Percentiles rank a stretch among this genome's conserved stretches.
phyloP scores from a whole-genome alignment of 768 basidiomycete genomes.

The Phaffia tasmanica region DNA sequence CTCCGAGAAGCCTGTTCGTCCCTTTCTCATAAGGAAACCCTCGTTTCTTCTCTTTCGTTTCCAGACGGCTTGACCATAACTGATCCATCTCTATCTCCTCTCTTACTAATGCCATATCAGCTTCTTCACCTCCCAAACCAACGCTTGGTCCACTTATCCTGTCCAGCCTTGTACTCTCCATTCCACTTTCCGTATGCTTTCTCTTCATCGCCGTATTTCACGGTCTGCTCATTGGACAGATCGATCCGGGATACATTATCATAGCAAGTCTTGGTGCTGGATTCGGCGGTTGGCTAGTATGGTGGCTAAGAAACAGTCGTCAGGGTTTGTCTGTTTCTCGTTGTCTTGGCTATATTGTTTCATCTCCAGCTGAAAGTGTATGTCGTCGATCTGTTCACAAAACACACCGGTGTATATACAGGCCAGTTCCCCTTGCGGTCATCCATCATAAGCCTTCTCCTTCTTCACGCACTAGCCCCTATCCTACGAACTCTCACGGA shows the following conservation, averaged over 20 bases:
- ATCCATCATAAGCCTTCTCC: conserved; percentile 73
- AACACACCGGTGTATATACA: conserved; percentile 32
- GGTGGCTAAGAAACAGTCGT: background rate
- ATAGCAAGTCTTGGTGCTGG: conserved; percentile 12
- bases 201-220: conserved; percentile 72
- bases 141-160: conserved; percentile 52
- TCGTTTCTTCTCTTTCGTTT: conserved; percentile 32
- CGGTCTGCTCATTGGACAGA: conserved; percentile 50
- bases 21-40: background rate
- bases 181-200: conserved; percentile 70
- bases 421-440: conserved; percentile 66
- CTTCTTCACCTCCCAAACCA: conserved; percentile 30
- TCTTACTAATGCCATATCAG: conserved; percentile 55
- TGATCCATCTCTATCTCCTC: background rate
- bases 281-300: background rate
- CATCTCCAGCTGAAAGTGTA: background rate
- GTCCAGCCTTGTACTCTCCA: conserved; percentile 63
- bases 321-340: background rate
- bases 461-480: conserved; percentile 79
- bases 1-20: conserved; percentile 21
- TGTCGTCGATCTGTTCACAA: background rate
- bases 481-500: conserved; percentile 83
- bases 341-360: background rate
- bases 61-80: background rate
- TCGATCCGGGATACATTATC: conserved; percentile 33